Conservation (phyloP, 1,284 basidiomycete species). For the Leccinum pallidistipes region DNA sequence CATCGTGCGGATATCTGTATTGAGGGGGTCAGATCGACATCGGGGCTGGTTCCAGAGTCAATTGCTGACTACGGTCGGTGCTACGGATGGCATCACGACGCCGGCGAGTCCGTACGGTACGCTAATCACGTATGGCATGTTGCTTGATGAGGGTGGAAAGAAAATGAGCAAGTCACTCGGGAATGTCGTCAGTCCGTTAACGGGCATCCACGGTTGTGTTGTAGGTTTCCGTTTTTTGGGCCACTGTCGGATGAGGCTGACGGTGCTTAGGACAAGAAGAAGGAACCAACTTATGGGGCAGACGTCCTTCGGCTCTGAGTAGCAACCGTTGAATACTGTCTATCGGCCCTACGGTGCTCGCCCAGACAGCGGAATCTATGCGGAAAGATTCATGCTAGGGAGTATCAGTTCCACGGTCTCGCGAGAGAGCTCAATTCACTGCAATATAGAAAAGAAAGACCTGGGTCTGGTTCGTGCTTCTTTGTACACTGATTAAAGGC, state of each 20-base stretch:
- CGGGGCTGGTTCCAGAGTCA: slow-evolving; percentile 99
- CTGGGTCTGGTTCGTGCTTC: slow-evolving; percentile 60
- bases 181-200: slow-evolving; percentile 85
- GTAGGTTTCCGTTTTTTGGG: slow-evolving; percentile 43
- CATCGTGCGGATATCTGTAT: slow-evolving; percentile 85
- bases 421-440: not conserved
- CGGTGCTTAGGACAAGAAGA: slow-evolving; percentile 57
- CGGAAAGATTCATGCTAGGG: slow-evolving; percentile 92
- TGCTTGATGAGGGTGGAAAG: slow-evolving; percentile 86
- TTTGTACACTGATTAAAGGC: not conserved
- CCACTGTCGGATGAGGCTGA: slow-evolving; percentile 5
- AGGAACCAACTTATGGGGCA: slow-evolving; percentile 78
- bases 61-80: slow-evolving; percentile 80
- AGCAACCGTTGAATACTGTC: slow-evolving; percentile 88
- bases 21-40: slow-evolving; percentile 96
- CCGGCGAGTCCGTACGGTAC: slow-evolving; percentile 71
- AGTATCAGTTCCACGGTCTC: slow-evolving; percentile 57
- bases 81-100: slow-evolving; percentile 35
- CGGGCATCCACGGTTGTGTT: slow-evolving; percentile 76
- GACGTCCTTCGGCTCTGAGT: slow-evolving; percentile 93
- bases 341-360: slow-evolving; percentile 78
- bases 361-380: slow-evolving; percentile 76
- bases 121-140: slow-evolving; percentile 96
- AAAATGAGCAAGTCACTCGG: slow-evolving; percentile 99
- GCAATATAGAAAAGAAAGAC: slow-evolving; percentile 42